Conservation (phyloP, 176 grass and related monocot species). For the Tuctoria greenei region DNA sequence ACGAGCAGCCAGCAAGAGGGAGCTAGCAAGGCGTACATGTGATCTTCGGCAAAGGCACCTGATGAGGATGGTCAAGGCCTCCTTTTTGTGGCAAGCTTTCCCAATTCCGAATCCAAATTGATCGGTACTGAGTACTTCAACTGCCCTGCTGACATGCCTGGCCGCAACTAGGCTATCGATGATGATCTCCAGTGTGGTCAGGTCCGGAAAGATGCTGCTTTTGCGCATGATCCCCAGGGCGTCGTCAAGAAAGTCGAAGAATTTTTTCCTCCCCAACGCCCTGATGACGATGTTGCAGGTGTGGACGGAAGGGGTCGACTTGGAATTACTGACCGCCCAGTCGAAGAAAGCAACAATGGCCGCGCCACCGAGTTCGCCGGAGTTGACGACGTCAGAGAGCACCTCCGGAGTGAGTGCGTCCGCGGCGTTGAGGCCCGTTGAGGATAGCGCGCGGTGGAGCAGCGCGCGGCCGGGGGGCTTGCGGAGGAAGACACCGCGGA, state of each 20-base stretch:
- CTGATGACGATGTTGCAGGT: constrained; percentile 67
- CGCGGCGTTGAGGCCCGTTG: constrained; percentile 28
- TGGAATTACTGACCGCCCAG: constrained; percentile 60
- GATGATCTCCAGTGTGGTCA: constrained; percentile 64
- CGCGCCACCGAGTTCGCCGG: constrained; percentile 49
- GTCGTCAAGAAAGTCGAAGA: constrained; percentile 48
- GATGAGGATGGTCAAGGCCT: constrained; percentile 53
- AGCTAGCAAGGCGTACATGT: constrained; percentile 61
- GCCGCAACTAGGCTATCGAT: constrained; percentile 64
- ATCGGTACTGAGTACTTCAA: constrained; percentile 48
- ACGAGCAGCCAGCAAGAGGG: constrained; percentile 41
- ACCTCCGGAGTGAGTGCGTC: constrained; percentile 52
- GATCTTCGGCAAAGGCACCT: constrained; percentile 62
- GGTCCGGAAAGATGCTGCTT: constrained; percentile 34
- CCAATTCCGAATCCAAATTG: constrained; percentile 53
- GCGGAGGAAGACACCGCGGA: constrained; percentile 82
- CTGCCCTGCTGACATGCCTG: constrained; percentile 58
- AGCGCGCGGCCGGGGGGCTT: constrained; percentile 46
- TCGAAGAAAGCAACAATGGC: constrained; percentile 59
- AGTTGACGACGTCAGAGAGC: constrained; percentile 50
- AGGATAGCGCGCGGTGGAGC: constrained; percentile 60
- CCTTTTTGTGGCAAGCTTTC: constrained; percentile 39
- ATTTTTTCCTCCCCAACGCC: constrained; percentile 77
- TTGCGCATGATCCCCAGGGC: constrained; percentile 54
- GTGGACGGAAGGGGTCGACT: constrained; percentile 23